Conservation (phyloP, 2,329 filamentous ascomycete genomes). For the Fusarium hostae region DNA sequence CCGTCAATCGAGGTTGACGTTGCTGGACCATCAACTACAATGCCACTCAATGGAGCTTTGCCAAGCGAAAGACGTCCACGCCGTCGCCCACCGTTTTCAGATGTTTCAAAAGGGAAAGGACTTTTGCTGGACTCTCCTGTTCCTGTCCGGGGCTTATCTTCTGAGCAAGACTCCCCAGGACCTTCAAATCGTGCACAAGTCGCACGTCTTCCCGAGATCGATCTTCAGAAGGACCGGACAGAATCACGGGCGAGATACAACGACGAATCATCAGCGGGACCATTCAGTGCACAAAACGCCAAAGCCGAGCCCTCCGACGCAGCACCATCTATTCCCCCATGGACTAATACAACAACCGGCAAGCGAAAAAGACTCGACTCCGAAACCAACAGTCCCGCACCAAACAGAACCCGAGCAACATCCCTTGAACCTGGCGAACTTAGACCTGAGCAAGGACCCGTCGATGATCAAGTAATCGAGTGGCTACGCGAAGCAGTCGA, state of each 20-base stretch:
- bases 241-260: fast-evolving
- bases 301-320: neutral
- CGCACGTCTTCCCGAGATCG: fast-evolving
- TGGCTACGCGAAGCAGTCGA: slow-evolving; percentile 36
- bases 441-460: fast-evolving
- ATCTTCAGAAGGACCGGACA: fast-evolving
- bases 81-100: fast-evolving
- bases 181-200: neutral
- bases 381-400: neutral
- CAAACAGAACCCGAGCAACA: fast-evolving
- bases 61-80: neutral
- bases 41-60: fast-evolving
- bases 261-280: fast-evolving
- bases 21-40: neutral
- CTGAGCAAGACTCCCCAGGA: fast-evolving
- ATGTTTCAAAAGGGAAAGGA: fast-evolving
- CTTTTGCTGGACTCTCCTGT: neutral
- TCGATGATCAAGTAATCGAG: neutral
- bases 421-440: neutral
- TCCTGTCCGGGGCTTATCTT: neutral
- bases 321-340: fast-evolving
- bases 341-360: neutral
- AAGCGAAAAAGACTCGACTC: neutral
- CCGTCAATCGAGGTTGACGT: neutral
- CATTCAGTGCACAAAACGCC: neutral